phyloP scores from a whole-genome alignment of 768 basidiomycete species.

The Thelephora aurantiotincta region DNA sequence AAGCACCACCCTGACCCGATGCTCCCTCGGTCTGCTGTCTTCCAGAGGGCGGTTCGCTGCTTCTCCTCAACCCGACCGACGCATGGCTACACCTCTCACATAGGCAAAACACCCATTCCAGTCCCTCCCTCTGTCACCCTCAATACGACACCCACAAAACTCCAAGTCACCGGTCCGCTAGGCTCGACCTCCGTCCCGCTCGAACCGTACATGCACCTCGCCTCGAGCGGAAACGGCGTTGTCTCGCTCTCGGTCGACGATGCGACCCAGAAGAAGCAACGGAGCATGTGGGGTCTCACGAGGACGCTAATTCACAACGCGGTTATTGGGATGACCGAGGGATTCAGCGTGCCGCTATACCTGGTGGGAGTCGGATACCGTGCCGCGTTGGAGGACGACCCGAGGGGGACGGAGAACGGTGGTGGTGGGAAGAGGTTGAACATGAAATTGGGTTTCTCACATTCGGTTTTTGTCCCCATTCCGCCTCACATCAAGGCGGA shows the following conservation, averaged over 20 bases:
- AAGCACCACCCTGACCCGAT: slow-evolving; percentile 1
- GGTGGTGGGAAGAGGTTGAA: slow-evolving; percentile 56
- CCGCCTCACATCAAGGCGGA: slow-evolving; percentile 72
- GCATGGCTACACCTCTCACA: slow-evolving; percentile 24
- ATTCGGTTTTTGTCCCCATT: slow-evolving; percentile 71
- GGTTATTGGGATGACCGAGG: slow-evolving; percentile 77
- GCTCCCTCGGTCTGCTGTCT: slow-evolving; percentile 9
- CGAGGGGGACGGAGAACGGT: slow-evolving; percentile 31
- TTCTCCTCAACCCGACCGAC: slow-evolving; percentile 35
- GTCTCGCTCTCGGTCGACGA: slow-evolving; percentile 35
- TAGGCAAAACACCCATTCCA: slow-evolving; percentile 33
- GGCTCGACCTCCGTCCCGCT: slow-evolving; percentile 35
- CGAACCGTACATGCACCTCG: slow-evolving; percentile 29
- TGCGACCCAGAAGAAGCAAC: slow-evolving; percentile 57
- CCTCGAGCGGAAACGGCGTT: slow-evolving; percentile 18
- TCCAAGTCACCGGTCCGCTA: slow-evolving; percentile 46
- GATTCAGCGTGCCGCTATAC: slow-evolving; percentile 71
- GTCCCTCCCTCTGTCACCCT: slow-evolving; percentile 38
- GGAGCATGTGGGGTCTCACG: slow-evolving; percentile 92
- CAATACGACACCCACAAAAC: slow-evolving; percentile 16
- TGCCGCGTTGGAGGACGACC: slow-evolving; percentile 72
- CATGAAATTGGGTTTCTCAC: slow-evolving; percentile 89
- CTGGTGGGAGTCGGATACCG: slow-evolving; percentile 95
- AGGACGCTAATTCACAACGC: slow-evolving; percentile 85
- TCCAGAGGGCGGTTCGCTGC: slow-evolving; percentile 14